Conservation (phyloP, 2,329 filamentous ascomycete genomes). For the Basipetospora chlamydospora region DNA sequence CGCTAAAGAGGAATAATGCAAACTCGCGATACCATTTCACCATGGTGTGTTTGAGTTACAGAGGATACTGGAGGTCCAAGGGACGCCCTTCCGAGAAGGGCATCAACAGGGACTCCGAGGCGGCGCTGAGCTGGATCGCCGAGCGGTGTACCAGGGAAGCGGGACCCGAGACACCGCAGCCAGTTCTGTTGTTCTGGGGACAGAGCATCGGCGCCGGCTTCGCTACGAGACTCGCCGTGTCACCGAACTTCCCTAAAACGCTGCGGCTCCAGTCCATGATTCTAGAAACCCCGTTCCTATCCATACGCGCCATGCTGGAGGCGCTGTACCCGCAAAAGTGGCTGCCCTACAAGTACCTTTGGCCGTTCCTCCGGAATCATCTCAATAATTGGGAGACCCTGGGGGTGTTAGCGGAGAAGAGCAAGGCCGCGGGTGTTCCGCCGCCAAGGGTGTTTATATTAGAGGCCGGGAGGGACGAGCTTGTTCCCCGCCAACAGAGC, state of each 20-base stretch:
- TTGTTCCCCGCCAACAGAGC: slow-evolving; percentile 39
- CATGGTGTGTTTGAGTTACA: slow-evolving; percentile 45
- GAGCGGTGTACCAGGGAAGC: slow-evolving; percentile 20
- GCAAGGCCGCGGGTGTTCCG: slow-evolving; percentile 11
- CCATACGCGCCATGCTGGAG: slow-evolving; percentile 53
- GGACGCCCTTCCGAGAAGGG: slow-evolving; percentile 57
- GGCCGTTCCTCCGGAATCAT: slow-evolving; percentile 56
- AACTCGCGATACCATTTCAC: slow-evolving; percentile 25
- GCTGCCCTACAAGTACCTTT: slow-evolving; percentile 63
- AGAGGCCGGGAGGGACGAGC: slow-evolving; percentile 42
- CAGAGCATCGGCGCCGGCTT: slow-evolving; percentile 65
- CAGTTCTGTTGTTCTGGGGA: slow-evolving; percentile 52
- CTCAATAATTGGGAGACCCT: slow-evolving; percentile 40
- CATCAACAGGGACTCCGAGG: slow-evolving; percentile 53
- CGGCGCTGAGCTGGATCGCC: slow-evolving; percentile 48
- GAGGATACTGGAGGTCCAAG: slow-evolving; percentile 65
- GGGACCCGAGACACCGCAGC: slow-evolving; percentile 11
- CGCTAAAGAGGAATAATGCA: slow-evolving; percentile 23
- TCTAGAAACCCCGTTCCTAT: slow-evolving; percentile 64
- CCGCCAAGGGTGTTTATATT: slow-evolving; percentile 32
- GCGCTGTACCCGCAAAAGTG: slow-evolving; percentile 65
- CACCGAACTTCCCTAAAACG: slow-evolving; percentile 18
- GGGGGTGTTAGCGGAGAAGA: slow-evolving; percentile 21
- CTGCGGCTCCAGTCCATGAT: slow-evolving; percentile 33
- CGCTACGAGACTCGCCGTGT: slow-evolving; percentile 43